Percentiles rank a stretch among this genome's conserved stretches.
phyloP scores from a whole-genome alignment of 305 asterid species.

The Solanum hybrid region DNA sequence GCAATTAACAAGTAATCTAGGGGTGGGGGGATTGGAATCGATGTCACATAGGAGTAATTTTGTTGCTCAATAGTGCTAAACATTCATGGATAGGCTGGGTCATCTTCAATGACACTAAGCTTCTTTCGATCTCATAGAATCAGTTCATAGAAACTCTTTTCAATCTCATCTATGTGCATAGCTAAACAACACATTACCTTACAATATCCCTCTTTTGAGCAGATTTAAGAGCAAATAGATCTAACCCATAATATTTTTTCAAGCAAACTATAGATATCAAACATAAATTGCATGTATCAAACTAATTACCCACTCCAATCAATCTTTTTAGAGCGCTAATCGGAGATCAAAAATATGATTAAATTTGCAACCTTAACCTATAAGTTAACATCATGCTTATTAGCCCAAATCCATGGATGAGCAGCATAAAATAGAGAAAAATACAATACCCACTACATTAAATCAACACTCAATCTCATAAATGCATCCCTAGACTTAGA shows the following conservation, averaged over 20 bases:
- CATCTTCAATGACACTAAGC: no score
- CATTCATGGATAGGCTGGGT: no score
- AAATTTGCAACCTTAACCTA: no score
- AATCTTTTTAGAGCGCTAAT: background rate
- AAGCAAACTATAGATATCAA: background rate
- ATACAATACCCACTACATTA: no score
- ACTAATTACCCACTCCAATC: background rate
- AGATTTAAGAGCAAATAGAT: background rate
- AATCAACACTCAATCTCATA: no score
- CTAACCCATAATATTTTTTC: background rate
- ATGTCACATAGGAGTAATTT: background rate
- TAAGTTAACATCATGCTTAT: background rate
- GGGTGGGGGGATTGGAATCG: background rate
- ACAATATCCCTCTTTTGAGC: background rate
- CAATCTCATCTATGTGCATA: no score
- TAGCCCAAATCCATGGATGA: background rate
- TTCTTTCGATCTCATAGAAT: no score
- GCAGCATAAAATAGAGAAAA: background rate
- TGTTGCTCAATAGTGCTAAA: no score
- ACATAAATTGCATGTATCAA: background rate
- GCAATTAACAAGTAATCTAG: background rate
- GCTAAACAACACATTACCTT: no score
- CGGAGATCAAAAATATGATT: background rate
- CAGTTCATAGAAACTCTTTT: no score
- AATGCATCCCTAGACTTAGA: background rate